Evolutionary conservation across 805 yeast genomes (phyloP).

Genomic region (Teunomyces pallodes): DNA sequence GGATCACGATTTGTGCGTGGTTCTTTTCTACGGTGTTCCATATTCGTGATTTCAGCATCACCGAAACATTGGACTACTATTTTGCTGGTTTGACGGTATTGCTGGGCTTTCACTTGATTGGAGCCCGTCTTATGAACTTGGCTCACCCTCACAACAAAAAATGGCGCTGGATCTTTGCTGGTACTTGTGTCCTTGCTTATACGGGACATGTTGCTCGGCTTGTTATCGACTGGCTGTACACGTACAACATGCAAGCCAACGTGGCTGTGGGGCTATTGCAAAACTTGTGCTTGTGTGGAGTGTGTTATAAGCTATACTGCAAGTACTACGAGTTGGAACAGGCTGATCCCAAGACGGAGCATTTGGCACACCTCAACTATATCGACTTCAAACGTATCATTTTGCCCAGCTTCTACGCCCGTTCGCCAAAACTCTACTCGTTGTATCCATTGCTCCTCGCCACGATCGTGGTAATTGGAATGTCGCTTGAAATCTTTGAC

Average conservation of each 20-base stretch:
- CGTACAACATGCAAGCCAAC: constrained; percentile 92
- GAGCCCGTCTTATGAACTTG: constrained; percentile 57
- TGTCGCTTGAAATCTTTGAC: constrained; percentile 89
- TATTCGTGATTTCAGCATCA: constrained; percentile 70
- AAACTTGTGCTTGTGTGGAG: constrained; percentile 41
- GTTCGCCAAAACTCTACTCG: constrained; percentile 37
- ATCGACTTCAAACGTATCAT: constrained; percentile 19
- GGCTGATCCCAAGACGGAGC: constrained; percentile 7
- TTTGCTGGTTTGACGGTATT: constrained; percentile 90
- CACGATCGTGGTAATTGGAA: constrained; percentile 58
- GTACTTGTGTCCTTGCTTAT: constrained; percentile 50
- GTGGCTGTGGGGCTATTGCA: constrained; percentile 76
- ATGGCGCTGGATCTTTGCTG: constrained; percentile 34
- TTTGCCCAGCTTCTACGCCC: constrained; percentile 28
- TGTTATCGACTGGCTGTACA: constrained; percentile 76
- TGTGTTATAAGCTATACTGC: constrained; percentile 28
- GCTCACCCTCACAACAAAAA: constrained; percentile 35
- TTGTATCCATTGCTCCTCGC: constrained; percentile 38
- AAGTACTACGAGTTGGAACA: constrained; percentile 27
- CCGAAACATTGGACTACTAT: constrained; percentile 88
- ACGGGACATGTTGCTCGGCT: constrained; percentile 64
- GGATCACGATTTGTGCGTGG: constrained; percentile 86
- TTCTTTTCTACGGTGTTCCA: constrained; percentile 81
- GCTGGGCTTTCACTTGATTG: constrained; percentile 70
- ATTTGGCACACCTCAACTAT: constrained; percentile 28